Percentiles rank a stretch among this genome's conserved stretches.
Evolutionary conservation across 306 rosid species (phyloP).

Genomic region (Mucuna pruriens): DNA sequence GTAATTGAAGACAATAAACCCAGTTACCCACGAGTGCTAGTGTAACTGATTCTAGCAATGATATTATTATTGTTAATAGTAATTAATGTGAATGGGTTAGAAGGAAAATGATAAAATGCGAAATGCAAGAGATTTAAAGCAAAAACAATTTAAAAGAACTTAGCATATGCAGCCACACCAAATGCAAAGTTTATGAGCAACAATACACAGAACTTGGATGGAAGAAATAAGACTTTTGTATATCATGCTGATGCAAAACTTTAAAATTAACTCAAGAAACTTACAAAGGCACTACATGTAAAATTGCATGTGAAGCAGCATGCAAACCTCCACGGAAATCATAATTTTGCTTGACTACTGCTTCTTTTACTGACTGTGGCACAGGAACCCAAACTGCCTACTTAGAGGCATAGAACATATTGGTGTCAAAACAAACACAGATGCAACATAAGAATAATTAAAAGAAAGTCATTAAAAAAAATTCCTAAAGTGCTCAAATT

Average conservation of each 20-base stretch:
- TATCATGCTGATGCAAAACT: conserved; percentile 27
- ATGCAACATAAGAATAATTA: conserved; percentile 23
- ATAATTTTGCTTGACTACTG: conserved; percentile 49
- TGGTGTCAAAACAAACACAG: conserved; percentile 15
- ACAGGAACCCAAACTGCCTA: conserved; percentile 97
- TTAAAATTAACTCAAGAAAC: conserved; percentile 44
- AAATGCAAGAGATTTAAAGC: not conserved
- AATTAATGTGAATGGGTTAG: not conserved
- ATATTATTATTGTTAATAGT: not conserved
- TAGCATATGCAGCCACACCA: not conserved
- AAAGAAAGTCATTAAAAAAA: conserved; percentile 7
- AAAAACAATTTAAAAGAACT: not conserved
- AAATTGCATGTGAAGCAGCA: conserved; percentile 95
- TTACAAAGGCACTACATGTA: conserved; percentile 92
- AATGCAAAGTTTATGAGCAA: not conserved
- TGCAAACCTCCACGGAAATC: conserved; percentile 97
- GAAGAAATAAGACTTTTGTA: conserved; percentile 21
- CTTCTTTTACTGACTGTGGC: conserved; percentile 71
- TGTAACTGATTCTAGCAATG: not conserved
- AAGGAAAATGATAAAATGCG: not conserved
- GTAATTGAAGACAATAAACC: not conserved
- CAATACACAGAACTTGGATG: not conserved
- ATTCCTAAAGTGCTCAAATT: conserved; percentile 5
- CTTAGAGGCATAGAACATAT: conserved; percentile 35
- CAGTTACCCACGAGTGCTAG: not conserved